Base-by-base conservation (phyloP, 176 grass and related monocot genomes). In the Urochloa ruziziensis region DNA sequence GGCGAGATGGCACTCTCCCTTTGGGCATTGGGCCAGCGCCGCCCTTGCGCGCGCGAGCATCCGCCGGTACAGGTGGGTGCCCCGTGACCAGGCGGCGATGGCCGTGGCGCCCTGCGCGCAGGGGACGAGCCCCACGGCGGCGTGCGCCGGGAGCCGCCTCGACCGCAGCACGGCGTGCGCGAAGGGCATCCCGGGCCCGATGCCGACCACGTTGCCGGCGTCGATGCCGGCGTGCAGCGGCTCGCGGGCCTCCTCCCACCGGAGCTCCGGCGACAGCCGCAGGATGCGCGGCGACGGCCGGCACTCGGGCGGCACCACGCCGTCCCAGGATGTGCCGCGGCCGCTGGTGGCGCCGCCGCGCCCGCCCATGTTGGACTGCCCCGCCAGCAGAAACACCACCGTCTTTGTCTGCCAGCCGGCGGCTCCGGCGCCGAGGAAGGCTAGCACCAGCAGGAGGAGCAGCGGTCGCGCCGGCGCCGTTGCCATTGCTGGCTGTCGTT, bases 291-390 rank as follows among this genome's bases (percentile, higher is more conserved):
- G 88, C 2, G 75, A 90, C 0, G 88, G 80, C 0, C 78, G 57
- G 88, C 93, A 90, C 21, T 88, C 15, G 6, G 46, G 85, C 4
- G 93, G 93, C 0, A 95, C 87, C 7, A 81, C 79, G 18, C 83
- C 79, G 85, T 95, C 88, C 93, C 93, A 91, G n/a, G n/a, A n/a
- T n/a, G n/a, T n/a, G n/a, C 1, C 2, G 2, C 59, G 19, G 74
- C 66, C 65, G 14, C 1, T 49, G 7, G 58, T 49, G 4, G 87
- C 93, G 76, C 93, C 93, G 46, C 90, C 93, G 1, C 90, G 90
- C 1, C 93, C 93, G 23, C 87, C 93, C 90, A 95, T 95, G 93
- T 95, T 95, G 69, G 90, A 93, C 85, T 92, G 90, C 2, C 93
- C 89, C 0, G 88, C 88, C 0, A 95, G 86, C 6, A 95, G 54